Percentiles rank a stretch among this genome's conserved stretches.
phyloP scores from a whole-genome alignment of 805 yeast genomes.

The Tetrapisispora taiwanensis region DNA sequence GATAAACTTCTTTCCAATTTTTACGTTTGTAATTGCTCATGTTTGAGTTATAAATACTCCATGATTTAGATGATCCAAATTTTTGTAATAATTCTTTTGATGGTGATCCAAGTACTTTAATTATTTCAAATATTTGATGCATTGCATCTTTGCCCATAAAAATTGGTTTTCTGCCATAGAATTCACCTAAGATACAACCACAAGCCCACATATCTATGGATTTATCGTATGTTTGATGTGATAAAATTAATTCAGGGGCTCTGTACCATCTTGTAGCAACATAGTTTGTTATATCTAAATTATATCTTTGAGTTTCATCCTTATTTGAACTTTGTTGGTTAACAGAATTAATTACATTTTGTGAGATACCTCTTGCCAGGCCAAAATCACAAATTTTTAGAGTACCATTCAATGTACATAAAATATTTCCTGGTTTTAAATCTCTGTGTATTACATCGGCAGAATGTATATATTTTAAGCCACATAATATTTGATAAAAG shows the following conservation, averaged over 20 bases:
- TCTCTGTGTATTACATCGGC: constrained; percentile 91
- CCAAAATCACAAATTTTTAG: constrained; percentile 92
- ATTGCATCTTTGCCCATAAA: constrained; percentile 66
- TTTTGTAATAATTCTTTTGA: constrained; percentile 34
- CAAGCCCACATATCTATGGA: constrained; percentile 87
- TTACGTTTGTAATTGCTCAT: constrained; percentile 25
- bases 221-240: constrained; percentile 49
- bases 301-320: neutral
- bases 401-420: constrained; percentile 62
- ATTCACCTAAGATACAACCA: constrained; percentile 83
- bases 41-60: constrained; percentile 37
- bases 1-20: constrained; percentile 48
- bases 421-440: constrained; percentile 81
- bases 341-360: constrained; percentile 7
- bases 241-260: constrained; percentile 79
- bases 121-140: constrained; percentile 62
- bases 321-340: neutral
- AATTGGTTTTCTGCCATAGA: constrained; percentile 69
- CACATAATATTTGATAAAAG: constrained; percentile 74
- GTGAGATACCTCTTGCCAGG: constrained; percentile 65
- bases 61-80: constrained; percentile 39
- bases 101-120: constrained; percentile 66
- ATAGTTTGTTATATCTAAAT: constrained; percentile 55
- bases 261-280: constrained; percentile 95
- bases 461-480: constrained; percentile 78